Conservation (phyloP, 2,329 filamentous ascomycete genomes). For the Pseudogymnoascus sp. region DNA sequence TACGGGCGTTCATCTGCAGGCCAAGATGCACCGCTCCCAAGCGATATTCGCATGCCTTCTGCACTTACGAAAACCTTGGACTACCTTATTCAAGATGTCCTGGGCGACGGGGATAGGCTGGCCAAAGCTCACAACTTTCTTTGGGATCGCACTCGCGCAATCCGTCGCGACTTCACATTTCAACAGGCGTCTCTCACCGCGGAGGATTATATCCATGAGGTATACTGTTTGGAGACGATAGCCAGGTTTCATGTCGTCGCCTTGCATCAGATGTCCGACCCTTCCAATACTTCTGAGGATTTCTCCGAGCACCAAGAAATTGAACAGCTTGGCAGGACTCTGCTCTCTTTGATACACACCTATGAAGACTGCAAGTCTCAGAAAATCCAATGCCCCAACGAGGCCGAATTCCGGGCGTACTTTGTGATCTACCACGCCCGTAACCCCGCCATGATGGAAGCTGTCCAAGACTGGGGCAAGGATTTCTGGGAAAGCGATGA, state of each 20-base stretch:
- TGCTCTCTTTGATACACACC: slow-evolving; percentile 57
- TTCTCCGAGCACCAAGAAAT: slow-evolving; percentile 62
- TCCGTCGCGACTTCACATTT: slow-evolving; percentile 61
- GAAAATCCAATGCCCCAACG: slow-evolving; percentile 51
- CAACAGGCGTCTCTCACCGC: slow-evolving; percentile 50
- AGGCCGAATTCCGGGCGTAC: slow-evolving; percentile 59
- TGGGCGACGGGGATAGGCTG: slow-evolving; percentile 48
- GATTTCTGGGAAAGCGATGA: slow-evolving; percentile 49
- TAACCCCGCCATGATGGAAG: slow-evolving; percentile 49
- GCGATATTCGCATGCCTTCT: slow-evolving; percentile 56
- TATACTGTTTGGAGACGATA: slow-evolving; percentile 59
- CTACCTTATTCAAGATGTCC: slow-evolving; percentile 54
- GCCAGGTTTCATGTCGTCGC: slow-evolving; percentile 59
- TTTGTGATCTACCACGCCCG: slow-evolving; percentile 55
- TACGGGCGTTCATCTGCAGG: slow-evolving; percentile 61
- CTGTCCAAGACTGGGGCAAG: slow-evolving; percentile 47
- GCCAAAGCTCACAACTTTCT: slow-evolving; percentile 53
- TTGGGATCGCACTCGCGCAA: slow-evolving; percentile 61
- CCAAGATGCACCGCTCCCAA: slow-evolving; percentile 58
- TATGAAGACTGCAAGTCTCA: slow-evolving; percentile 59
- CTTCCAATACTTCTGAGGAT: slow-evolving; percentile 48
- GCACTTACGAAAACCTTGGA: slow-evolving; percentile 53
- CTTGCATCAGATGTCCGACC: slow-evolving; percentile 53
- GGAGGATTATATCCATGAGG: slow-evolving; percentile 44
- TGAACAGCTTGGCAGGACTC: slow-evolving; percentile 58